Conservation (phyloP, 2,329 filamentous ascomycete genomes). For the Xylaria hypoxylon region DNA sequence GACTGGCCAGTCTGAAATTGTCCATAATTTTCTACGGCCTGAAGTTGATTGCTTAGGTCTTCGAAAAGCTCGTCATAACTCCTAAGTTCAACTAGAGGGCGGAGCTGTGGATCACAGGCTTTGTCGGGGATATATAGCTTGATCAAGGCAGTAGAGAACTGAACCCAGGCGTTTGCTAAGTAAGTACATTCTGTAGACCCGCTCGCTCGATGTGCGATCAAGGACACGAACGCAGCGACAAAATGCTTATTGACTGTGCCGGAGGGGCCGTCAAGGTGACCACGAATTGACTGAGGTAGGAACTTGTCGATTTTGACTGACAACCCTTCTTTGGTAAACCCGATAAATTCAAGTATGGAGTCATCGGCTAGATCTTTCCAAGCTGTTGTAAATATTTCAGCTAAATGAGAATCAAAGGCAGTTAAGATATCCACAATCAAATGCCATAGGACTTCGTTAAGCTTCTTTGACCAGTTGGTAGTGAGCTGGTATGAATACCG, state of each 20-base stretch:
- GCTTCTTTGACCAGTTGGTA: slow-evolving; percentile 61
- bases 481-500: slow-evolving; percentile 62
- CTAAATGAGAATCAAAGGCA: slow-evolving; percentile 54
- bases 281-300: slow-evolving; percentile 43
- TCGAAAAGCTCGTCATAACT: slow-evolving; percentile 66
- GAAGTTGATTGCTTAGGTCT: slow-evolving; percentile 67
- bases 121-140: slow-evolving; percentile 87
- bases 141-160: slow-evolving; percentile 79
- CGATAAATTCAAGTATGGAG: slow-evolving; percentile 35
- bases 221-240: slow-evolving; percentile 58
- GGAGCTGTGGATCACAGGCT: slow-evolving; percentile 82
- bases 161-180: slow-evolving; percentile 75
- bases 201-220: slow-evolving; percentile 53
- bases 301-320: slow-evolving; percentile 45
- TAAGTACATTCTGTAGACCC: slow-evolving; percentile 46
- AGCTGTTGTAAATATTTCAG: slow-evolving; percentile 45
- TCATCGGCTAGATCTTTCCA: slow-evolving; percentile 40
- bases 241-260: slow-evolving; percentile 55
- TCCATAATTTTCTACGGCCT: slow-evolving; percentile 74
- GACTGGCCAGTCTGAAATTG: slow-evolving; percentile 73
- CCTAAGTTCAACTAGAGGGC: slow-evolving; percentile 73
- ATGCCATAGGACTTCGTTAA: slow-evolving; percentile 62
- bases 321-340: slow-evolving; percentile 45
- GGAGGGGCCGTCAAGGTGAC: slow-evolving; percentile 33
- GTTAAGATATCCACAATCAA: slow-evolving; percentile 58